Percentiles rank a stretch among this genome's conserved stretches.
These are phyloP conservation scores for Oldenlandia corymbosa DNA, from an alignment of 257 asterid species.

Conservation along the genomic window DNA sequence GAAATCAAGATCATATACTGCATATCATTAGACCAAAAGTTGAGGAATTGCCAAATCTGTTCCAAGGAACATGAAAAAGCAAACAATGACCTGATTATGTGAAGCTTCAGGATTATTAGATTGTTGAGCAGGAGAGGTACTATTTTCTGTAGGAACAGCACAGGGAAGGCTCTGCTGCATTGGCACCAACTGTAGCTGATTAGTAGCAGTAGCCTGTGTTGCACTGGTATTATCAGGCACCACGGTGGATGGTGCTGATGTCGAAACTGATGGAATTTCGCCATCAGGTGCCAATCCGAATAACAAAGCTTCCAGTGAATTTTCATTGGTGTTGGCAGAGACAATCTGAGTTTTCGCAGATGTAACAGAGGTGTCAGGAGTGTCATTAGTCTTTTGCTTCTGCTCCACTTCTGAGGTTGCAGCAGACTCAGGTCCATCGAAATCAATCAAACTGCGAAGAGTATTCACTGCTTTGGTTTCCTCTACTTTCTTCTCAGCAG, in stretches of 20 bases:
- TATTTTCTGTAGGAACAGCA: slow-evolving; percentile 10
- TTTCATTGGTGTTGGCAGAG: slow-evolving; percentile 21
- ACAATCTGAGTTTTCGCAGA: slow-evolving; percentile 26
- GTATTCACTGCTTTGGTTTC: slow-evolving; percentile 22
- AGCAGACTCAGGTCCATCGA: slow-evolving; percentile 39
- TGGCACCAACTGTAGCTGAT: slow-evolving; percentile 16
- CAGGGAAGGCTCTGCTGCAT: slow-evolving; percentile 19
- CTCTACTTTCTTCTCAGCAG: slow-evolving; percentile 21
- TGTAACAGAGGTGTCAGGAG: slow-evolving; percentile 22
- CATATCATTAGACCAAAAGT: not conserved
- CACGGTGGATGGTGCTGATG: slow-evolving; percentile 13
- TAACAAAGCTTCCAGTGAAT: slow-evolving; percentile 49
- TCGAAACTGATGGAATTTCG: slow-evolving; percentile 18
- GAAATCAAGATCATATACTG: slow-evolving; percentile 12
- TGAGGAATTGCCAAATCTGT: not conserved
- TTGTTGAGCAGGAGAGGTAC: slow-evolving; percentile 18
- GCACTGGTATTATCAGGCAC: slow-evolving; percentile 14
- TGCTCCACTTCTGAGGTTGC: slow-evolving; percentile 20
- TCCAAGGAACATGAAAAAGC: not conserved
- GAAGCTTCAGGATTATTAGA: slow-evolving; percentile 25
- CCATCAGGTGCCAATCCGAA: slow-evolving; percentile 44
- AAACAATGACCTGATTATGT: slow-evolving; percentile 29
- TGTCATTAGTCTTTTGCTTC: slow-evolving; percentile 21
- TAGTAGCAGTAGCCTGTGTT: slow-evolving; percentile 10
- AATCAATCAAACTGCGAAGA: slow-evolving; percentile 58